These are phyloP conservation scores for Kodamaea plutei DNA, from an alignment of 1,139 yeast species.

Conservation along the genomic window DNA sequence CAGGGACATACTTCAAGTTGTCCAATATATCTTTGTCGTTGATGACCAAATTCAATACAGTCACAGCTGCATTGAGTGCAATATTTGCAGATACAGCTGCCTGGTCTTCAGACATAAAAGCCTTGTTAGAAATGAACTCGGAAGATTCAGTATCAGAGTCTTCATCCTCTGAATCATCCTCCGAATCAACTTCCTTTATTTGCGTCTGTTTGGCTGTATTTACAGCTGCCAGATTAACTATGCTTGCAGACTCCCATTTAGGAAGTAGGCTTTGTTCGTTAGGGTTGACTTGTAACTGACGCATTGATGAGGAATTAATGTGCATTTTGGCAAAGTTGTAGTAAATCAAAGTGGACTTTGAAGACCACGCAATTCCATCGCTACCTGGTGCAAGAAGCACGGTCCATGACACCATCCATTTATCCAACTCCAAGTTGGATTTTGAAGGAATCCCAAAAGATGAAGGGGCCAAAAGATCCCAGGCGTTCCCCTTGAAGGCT, in stretches of 20 bases:
- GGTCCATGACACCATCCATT: conserved; percentile 83
- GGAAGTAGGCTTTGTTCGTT: conserved; percentile 34
- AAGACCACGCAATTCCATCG: conserved; percentile 64
- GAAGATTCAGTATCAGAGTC: conserved; percentile 19
- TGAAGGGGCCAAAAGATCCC: conserved; percentile 59
- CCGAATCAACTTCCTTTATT: conserved; percentile 14
- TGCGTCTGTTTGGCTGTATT: not conserved
- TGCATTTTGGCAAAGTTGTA: conserved; percentile 76
- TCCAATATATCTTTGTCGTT: conserved; percentile 56
- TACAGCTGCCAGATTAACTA: not conserved
- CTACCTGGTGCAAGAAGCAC: conserved; percentile 59
- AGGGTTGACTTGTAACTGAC: conserved; percentile 39
- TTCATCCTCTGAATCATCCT: conserved; percentile 24
- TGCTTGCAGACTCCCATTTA: conserved; percentile 14
- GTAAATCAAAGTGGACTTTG: conserved; percentile 65
- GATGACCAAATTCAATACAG: conserved; percentile 55
- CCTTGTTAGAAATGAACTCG: conserved; percentile 36
- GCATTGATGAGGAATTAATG: conserved; percentile 55
- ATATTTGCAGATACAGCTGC: conserved; percentile 39
- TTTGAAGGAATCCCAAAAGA: conserved; percentile 66
- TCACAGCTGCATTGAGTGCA: conserved; percentile 61
- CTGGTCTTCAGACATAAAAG: conserved; percentile 34
- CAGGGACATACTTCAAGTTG: conserved; percentile 61
- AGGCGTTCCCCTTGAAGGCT: conserved; percentile 58
- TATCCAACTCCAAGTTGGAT: conserved; percentile 62